Conservation (phyloP, 495 filamentous ascomycete species). For the Hypoxylon rickii region DNA sequence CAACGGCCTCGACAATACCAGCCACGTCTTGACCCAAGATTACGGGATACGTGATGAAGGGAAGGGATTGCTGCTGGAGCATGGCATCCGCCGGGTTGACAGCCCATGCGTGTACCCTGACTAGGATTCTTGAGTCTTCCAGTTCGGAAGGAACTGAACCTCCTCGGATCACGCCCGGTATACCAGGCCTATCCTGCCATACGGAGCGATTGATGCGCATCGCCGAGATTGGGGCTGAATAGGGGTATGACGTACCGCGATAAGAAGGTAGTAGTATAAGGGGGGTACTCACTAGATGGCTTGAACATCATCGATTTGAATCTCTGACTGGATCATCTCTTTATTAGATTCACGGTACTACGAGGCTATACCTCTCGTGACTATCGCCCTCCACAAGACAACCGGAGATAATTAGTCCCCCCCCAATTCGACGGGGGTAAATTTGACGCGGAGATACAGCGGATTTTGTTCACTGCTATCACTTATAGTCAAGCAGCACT, state of each 20-base stretch:
- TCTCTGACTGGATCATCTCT: no score
- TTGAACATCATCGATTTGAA: no score
- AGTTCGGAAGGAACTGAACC: constrained; percentile 1
- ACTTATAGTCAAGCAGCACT: no score
- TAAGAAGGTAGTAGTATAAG: no score
- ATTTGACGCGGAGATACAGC: no score
- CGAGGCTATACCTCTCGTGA: no score
- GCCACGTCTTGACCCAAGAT: constrained; percentile 20
- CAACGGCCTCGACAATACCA: constrained; percentile 15
- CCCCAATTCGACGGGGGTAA: no score
- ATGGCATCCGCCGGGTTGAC: constrained; percentile 13
- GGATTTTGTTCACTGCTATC: no score
- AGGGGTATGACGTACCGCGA: not conserved
- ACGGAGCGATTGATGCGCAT: constrained; percentile 11
- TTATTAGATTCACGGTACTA: no score
- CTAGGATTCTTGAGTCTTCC: not conserved
- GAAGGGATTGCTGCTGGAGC: constrained; percentile 8
- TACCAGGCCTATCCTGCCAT: constrained; percentile 15
- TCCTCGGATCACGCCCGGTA: constrained; percentile 12
- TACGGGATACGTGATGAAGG: constrained; percentile 17
- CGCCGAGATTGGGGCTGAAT: not conserved
- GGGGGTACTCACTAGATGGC: no score
- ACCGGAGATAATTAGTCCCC: no score
- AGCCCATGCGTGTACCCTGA: constrained; percentile 1
- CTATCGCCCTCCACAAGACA: no score